Evolutionary conservation across 352 stramenopile species (phyloP).

Genomic region (Phytopythium cucurbitacearum): DNA sequence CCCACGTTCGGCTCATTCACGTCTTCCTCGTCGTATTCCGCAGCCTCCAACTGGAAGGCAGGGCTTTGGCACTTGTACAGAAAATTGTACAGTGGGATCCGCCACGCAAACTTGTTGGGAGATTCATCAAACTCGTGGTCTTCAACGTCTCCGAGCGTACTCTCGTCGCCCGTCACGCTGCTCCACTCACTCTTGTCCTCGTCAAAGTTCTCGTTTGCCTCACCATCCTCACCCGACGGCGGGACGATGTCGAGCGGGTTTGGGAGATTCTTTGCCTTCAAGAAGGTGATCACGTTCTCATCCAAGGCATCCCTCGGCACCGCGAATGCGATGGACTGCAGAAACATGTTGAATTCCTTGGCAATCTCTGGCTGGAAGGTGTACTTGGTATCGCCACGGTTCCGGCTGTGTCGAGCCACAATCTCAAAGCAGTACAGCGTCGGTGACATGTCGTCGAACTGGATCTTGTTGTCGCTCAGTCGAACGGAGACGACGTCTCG

Average conservation of each 20-base stretch:
- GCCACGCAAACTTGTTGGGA: slow-evolving; percentile 42
- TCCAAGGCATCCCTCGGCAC: slow-evolving; percentile 61
- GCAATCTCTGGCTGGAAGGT: slow-evolving; percentile 69
- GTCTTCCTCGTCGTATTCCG: slow-evolving; percentile 75
- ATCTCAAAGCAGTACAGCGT: slow-evolving; percentile 80
- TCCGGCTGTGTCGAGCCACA: slow-evolving; percentile 44
- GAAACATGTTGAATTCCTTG: slow-evolving; percentile 78
- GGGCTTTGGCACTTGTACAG: slow-evolving; percentile 74
- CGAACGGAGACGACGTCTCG: slow-evolving; percentile 53
- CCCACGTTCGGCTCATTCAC: slow-evolving; percentile 55
- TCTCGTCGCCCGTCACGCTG: slow-evolving; percentile 83
- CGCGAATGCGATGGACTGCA: slow-evolving; percentile 62
- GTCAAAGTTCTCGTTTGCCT: slow-evolving; percentile 43
- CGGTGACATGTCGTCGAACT: slow-evolving; percentile 82
- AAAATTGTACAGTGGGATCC: slow-evolving; percentile 58
- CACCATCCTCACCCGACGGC: slow-evolving; percentile 18
- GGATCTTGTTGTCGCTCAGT: slow-evolving; percentile 67
- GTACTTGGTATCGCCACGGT: slow-evolving; percentile 63
- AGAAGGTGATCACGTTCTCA: slow-evolving; percentile 52
- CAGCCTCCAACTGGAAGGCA: slow-evolving; percentile 59
- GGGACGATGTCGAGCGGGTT: slow-evolving; percentile 41
- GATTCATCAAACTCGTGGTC: slow-evolving; percentile 72
- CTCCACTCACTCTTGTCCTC: slow-evolving; percentile 80
- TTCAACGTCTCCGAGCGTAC: slow-evolving; percentile 70
- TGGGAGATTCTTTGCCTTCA: slow-evolving; percentile 58